These are phyloP conservation scores for Picocystis sp. DNA, from an alignment of 163 green algal genomes.

Conservation along the genomic window DNA sequence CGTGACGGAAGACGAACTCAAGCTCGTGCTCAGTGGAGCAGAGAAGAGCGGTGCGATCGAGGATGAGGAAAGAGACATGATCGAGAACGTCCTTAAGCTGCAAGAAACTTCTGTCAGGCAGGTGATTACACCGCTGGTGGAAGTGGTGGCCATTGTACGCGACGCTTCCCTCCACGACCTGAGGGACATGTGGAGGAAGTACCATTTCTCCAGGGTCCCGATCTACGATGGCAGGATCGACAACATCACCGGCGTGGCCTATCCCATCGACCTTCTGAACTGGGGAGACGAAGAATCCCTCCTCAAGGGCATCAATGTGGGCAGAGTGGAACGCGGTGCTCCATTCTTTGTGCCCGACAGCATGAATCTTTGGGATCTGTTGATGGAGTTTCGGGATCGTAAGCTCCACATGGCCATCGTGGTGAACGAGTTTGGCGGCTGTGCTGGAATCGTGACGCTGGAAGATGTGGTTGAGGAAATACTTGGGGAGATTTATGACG, in stretches of 20 bases:
- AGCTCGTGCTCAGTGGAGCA: slow-evolving; percentile 26
- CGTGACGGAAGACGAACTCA: slow-evolving; percentile 30
- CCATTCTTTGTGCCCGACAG: slow-evolving; percentile 29
- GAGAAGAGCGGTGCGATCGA: slow-evolving; percentile 22
- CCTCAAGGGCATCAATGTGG: slow-evolving; percentile 18
- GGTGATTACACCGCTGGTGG: slow-evolving; percentile 29
- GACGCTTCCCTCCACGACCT: slow-evolving; percentile 20
- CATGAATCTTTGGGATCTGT: slow-evolving; percentile 24
- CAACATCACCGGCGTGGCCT: slow-evolving; percentile 31
- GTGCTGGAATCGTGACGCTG: slow-evolving; percentile 17
- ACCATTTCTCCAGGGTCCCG: slow-evolving; percentile 5
- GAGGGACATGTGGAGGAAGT: slow-evolving; percentile 16
- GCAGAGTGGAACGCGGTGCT: slow-evolving; percentile 9
- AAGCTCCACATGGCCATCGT: slow-evolving; percentile 35
- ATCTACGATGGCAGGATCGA: slow-evolving; percentile 16
- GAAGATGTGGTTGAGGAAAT: slow-evolving; percentile 37
- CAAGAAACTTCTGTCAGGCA: slow-evolving; percentile 21
- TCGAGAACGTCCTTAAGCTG: slow-evolving; percentile 26
- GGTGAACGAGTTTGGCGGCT: slow-evolving; percentile 26
- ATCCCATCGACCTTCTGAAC: slow-evolving; percentile 14
- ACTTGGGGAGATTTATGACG: slow-evolving; percentile 34
- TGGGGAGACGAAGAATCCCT: slow-evolving; percentile 14
- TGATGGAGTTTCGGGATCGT: slow-evolving; percentile 23
- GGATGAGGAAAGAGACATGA: slow-evolving; percentile 20
- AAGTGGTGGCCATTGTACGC: slow-evolving; percentile 17